Conservation (phyloP, 2,329 filamentous ascomycete genomes). For the Calonectria crousiana region DNA sequence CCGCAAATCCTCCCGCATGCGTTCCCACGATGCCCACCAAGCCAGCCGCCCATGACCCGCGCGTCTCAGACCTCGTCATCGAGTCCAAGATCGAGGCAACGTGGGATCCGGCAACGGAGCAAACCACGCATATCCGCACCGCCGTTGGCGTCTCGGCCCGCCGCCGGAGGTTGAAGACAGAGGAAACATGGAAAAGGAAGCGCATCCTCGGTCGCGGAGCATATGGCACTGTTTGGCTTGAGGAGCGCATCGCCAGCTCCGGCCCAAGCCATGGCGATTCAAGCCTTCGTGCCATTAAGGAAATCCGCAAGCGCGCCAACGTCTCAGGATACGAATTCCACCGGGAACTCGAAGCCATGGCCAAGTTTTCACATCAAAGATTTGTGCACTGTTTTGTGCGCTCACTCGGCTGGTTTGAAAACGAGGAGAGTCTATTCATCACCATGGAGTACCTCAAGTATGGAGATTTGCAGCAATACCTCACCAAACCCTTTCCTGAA, state of each 20-base stretch:
- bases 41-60: neutral
- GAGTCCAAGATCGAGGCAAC: conserved; percentile 9
- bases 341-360: conserved; percentile 13
- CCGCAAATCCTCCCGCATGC: neutral
- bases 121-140: conserved; percentile 7
- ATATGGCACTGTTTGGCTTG: neutral
- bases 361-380: conserved; percentile 11
- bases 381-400: conserved; percentile 23
- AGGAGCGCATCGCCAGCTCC: conserved; percentile 1
- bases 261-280: neutral
- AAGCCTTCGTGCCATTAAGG: conserved; percentile 6
- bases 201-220: neutral
- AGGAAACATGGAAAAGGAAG: conserved; percentile 11
- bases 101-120: neutral
- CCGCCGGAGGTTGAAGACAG: neutral
- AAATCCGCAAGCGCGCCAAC: conserved; percentile 8
- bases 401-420: conserved; percentile 22
- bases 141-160: conserved; percentile 4
- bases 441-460: conserved; percentile 23
- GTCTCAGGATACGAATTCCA: neutral
- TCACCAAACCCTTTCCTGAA: conserved; percentile 17
- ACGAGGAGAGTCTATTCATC: conserved; percentile 14
- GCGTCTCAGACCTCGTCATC: conserved; percentile 6
- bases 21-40: neutral
- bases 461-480: conserved; percentile 21